A percentile compares a stretch with the other conserved stretches of the same genome.
Conservation (phyloP, 1,284 basidiomycete species). For the Naganishia sp. region DNA sequence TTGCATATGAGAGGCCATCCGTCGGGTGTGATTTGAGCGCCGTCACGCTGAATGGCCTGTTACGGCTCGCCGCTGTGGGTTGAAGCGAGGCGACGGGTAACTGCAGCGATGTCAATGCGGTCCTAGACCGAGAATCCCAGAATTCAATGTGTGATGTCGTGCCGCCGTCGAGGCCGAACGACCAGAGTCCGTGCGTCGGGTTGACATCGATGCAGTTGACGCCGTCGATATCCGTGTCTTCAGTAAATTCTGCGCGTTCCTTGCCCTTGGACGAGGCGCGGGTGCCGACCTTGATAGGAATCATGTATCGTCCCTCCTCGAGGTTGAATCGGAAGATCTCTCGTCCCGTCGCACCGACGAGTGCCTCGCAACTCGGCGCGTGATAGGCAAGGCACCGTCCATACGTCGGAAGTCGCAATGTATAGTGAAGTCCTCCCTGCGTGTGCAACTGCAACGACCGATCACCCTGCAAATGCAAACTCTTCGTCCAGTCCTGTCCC, state of each 20-base stretch:
- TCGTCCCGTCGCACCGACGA: slow-evolving; percentile 73
- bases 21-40: slow-evolving; percentile 73
- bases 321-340: slow-evolving; percentile 94
- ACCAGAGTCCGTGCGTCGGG: slow-evolving; percentile 84
- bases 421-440: slow-evolving; percentile 89
- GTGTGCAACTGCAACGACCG: slow-evolving; percentile 93
- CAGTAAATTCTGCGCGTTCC: slow-evolving; percentile 39
- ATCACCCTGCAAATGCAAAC: slow-evolving; percentile 93
- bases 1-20: slow-evolving; percentile 89
- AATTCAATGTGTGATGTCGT: slow-evolving; percentile 81
- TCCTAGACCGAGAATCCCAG: slow-evolving; percentile 90
- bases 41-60: slow-evolving; percentile 67
- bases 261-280: slow-evolving; percentile 34
- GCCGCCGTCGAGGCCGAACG: slow-evolving; percentile 67
- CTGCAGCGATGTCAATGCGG: slow-evolving; percentile 61
- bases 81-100: slow-evolving; percentile 68
- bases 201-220: slow-evolving; percentile 94
- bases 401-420: slow-evolving; percentile 89
- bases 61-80: slow-evolving; percentile 45
- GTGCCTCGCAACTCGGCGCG: slow-evolving; percentile 76
- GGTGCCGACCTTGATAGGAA: slow-evolving; percentile 60
- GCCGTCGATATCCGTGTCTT: slow-evolving; percentile 66
- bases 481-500: slow-evolving; percentile 98
- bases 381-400: slow-evolving; percentile 90
- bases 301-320: slow-evolving; percentile 91